phyloP scores from a whole-genome alignment of 495 filamentous ascomycete species.

The Penicillium verhagenii region DNA sequence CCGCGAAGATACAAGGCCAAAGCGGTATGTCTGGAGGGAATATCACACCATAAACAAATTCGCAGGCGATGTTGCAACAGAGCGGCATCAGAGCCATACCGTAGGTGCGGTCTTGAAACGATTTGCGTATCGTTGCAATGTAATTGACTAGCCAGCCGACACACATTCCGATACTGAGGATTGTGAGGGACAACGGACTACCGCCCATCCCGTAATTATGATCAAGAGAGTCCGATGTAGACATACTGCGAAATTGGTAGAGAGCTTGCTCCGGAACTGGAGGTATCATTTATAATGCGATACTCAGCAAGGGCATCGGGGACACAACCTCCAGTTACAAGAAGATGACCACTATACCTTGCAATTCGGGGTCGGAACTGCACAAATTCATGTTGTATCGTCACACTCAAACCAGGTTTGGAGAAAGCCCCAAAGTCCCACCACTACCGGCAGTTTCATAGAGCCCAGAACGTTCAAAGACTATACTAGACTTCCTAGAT shows the following conservation, averaged over 20 bases:
- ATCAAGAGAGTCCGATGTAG: not conserved
- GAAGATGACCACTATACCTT: not conserved
- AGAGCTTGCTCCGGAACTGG: not conserved
- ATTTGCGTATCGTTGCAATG: conserved; percentile 14
- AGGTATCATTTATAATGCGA: not conserved
- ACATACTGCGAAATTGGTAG: not conserved
- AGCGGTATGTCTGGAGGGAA: conserved; percentile 7
- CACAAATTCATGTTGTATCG: not conserved
- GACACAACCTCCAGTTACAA: not conserved
- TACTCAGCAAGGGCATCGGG: not conserved
- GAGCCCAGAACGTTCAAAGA: not conserved
- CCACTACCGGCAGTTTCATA: not conserved
- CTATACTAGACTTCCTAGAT: too few relatives aligned
- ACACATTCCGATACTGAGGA: conserved; percentile 7
- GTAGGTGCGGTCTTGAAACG: conserved; percentile 17
- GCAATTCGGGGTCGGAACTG: not conserved
- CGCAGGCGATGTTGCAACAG: conserved; percentile 23
- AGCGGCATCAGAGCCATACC: conserved; percentile 20
- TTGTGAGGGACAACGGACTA: not conserved
- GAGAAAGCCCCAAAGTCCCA: not conserved
- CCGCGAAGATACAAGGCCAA: not conserved
- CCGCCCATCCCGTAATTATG: not conserved
- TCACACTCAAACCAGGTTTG: not conserved
- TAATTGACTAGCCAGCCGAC: conserved; percentile 20
- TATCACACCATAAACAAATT: conserved; percentile 18